phyloP scores from a whole-genome alignment of 176 grass and related monocot species.

The Dactylis glomerata region DNA sequence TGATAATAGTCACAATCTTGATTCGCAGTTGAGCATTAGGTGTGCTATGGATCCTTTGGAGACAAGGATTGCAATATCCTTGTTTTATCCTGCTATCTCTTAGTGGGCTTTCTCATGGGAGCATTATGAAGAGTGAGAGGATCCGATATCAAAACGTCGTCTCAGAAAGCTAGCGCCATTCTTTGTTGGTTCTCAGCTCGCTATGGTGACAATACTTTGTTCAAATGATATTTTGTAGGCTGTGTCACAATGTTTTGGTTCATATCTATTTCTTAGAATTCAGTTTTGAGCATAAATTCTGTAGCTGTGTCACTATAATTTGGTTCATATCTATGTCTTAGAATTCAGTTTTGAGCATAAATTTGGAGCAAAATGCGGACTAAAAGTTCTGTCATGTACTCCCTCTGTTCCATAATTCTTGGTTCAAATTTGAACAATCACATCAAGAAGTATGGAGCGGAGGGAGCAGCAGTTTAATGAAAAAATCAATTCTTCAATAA shows the following conservation, averaged over 20 bases:
- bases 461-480: not conserved
- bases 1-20: constrained; percentile 27
- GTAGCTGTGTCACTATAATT: not conserved
- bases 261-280: not conserved
- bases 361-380: not conserved
- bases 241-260: not conserved
- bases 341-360: not conserved
- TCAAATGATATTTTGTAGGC: not conserved
- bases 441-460: too few relatives aligned
- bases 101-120: not conserved
- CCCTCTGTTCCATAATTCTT: too few relatives aligned
- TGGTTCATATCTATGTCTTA: not conserved
- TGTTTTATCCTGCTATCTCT: constrained; percentile 20
- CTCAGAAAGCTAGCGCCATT: constrained; percentile 52
- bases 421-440: too few relatives aligned
- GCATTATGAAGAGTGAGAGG: constrained; percentile 6
- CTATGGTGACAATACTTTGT: constrained; percentile 40
- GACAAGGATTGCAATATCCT: constrained; percentile 11
- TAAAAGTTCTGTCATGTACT: not conserved
- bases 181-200: constrained; percentile 40
- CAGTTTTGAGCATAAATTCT: not conserved
- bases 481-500: not conserved
- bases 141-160: constrained; percentile 41
- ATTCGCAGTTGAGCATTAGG: not conserved
- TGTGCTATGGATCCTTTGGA: constrained; percentile 34